Evolutionary conservation across 805 yeast species (phyloP), one percentile per base, ranked within the genome.

Genomic region (Ogataea wickerhamii): DNA sequence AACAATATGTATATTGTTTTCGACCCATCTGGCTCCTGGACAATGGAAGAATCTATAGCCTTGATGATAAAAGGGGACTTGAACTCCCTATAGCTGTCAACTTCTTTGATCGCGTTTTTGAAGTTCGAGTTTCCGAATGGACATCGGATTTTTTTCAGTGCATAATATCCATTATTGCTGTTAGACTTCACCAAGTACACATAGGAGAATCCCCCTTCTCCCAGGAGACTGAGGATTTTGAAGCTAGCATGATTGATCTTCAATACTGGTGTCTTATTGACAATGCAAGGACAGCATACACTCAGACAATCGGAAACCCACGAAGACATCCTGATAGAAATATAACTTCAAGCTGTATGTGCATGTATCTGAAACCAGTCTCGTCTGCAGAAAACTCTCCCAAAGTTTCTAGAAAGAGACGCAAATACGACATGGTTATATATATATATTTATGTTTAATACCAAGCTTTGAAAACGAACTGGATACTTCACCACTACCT

Each of bases 201-300:
- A 50, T 83, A 87, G 0, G 95, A 81, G 55, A 83, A 84, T 11
- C 93, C 94, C 2, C 95, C 95, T 64, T 88, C 97, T 7, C 95
- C 96, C 5, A 89, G 66, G n/a, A 89, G 69, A 42, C 77, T 72
- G 37, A 78, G 63, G 13, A 89, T 81, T 50, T 67, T 70, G 64
- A 82, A 85, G 33, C 67, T 66, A 25, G 75, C 69, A 38, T 76
- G 75, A 57, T 84, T 83, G 45, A 89, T 74, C 13, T 67, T 53
- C 8, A 88, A 63, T 6, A 70, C 70, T 1, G 93, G 89, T 12
- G 74, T 56, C 31, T 40, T 37, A 36, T 45, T 51, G 23, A 54
- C 33, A 58, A 70, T 49, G 47, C 79, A 74, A 5, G 78, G 78
- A 7, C 70, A 57, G 45, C 76, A 72, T 10, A 36, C 28, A 6